Evolutionary conservation across 139 green algal genomes (phyloP).

Genomic region (Edaphochlamys debaryana): DNA sequence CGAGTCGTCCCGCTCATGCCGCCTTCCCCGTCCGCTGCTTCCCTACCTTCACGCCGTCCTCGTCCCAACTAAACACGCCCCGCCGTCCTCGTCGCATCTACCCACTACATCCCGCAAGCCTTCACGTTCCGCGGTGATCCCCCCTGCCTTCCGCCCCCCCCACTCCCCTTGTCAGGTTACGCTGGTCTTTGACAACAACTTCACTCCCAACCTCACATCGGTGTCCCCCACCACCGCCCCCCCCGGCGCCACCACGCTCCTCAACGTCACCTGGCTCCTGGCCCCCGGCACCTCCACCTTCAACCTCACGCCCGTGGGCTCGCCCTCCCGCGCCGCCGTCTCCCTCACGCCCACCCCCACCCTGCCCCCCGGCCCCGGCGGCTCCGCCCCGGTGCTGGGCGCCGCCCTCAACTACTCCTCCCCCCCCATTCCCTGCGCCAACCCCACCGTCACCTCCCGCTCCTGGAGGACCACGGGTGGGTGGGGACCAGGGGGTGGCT

Average conservation of each 20-base stretch:
- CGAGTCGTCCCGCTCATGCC: too few relatives aligned
- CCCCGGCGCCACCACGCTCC: neutral
- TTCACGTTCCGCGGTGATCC: too few relatives aligned
- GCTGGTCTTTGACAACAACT: too few relatives aligned
- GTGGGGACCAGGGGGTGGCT: too few relatives aligned
- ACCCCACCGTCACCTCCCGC: slow-evolving; percentile 9
- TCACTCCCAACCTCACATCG: too few relatives aligned
- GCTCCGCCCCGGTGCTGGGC: neutral
- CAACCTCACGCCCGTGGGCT: neutral
- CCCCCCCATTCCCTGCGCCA: neutral
- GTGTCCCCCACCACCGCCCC: neutral
- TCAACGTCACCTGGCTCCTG: neutral
- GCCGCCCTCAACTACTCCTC: neutral
- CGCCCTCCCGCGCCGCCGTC: neutral
- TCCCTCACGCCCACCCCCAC: neutral
- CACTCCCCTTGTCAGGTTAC: too few relatives aligned
- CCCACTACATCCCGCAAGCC: too few relatives aligned
- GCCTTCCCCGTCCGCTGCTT: too few relatives aligned
- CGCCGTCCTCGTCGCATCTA: too few relatives aligned
- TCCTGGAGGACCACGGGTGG: neutral
- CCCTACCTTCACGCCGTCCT: too few relatives aligned
- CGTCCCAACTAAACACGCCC: too few relatives aligned
- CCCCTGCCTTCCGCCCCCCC: too few relatives aligned
- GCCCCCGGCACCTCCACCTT: neutral
- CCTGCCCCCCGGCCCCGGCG: neutral